These are phyloP conservation scores for Nothomitra cinnamomea DNA, from an alignment of 2,329 filamentous ascomycete species.

Conservation along the genomic window DNA sequence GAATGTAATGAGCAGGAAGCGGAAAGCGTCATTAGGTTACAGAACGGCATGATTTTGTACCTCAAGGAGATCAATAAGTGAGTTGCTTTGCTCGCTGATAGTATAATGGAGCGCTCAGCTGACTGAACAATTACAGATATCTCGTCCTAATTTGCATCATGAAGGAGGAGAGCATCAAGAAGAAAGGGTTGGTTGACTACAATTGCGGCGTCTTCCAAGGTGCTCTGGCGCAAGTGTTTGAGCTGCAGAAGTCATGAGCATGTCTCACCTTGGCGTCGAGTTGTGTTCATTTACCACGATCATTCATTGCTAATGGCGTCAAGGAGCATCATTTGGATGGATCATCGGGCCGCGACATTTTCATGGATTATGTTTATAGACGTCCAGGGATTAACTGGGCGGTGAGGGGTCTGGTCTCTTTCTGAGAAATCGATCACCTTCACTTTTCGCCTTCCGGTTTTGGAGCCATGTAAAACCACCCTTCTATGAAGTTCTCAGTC, in stretches of 20 bases:
- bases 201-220: slow-evolving; percentile 71
- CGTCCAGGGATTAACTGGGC: too few species aligned
- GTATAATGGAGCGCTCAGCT: background rate
- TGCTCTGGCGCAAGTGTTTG: slow-evolving; percentile 61
- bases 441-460: too few species aligned
- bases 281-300: too few species aligned
- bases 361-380: too few species aligned
- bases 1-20: slow-evolving; percentile 27
- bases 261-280: background rate
- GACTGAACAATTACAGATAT: slow-evolving; percentile 31
- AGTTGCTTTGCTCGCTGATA: slow-evolving; percentile 15
- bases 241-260: background rate
- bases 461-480: too few species aligned
- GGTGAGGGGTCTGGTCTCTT: too few species aligned
- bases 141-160: slow-evolving; percentile 72
- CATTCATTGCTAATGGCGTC: too few species aligned
- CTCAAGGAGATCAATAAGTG: slow-evolving; percentile 50
- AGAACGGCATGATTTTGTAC: slow-evolving; percentile 45
- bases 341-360: too few species aligned
- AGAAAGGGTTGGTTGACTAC: slow-evolving; percentile 73
- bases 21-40: slow-evolving; percentile 45
- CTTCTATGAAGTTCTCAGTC: too few species aligned
- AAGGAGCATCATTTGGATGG: too few species aligned
- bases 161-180: slow-evolving; percentile 70
- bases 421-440: too few species aligned